These are phyloP conservation scores for Ochetophila trinervis DNA, from an alignment of 306 rosid species.

Conservation along the genomic window DNA sequence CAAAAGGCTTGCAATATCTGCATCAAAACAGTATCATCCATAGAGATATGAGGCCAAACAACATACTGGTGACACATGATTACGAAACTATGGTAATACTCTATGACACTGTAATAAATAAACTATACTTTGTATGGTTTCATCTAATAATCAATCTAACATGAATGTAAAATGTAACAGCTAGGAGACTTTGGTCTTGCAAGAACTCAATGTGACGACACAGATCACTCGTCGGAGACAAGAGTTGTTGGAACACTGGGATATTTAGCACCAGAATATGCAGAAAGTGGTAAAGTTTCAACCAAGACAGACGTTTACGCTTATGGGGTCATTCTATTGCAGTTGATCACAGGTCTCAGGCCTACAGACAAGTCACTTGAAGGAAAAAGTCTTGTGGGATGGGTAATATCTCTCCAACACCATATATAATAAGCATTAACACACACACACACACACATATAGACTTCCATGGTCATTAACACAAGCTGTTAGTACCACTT, in stretches of 20 bases:
- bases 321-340: conserved; percentile 75
- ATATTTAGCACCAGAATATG: conserved; percentile 93
- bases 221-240: conserved; percentile 47
- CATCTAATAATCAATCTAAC: conserved; percentile 22
- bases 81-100: conserved; percentile 58
- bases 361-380: conserved; percentile 64
- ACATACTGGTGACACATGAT: conserved; percentile 86
- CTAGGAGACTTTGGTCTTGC: conserved; percentile 93
- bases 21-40: conserved; percentile 73
- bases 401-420: conserved; percentile 46
- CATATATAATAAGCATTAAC: neutral
- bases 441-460: too few species aligned
- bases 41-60: conserved; percentile 80
- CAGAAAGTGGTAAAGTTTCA: conserved; percentile 77
- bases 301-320: conserved; percentile 84
- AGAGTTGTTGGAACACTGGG: conserved; percentile 80
- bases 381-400: conserved; percentile 85
- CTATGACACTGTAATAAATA: neutral
- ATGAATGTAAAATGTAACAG: conserved; percentile 33
- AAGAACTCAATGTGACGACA: conserved; percentile 48
- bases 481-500: neutral
- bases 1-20: conserved; percentile 70
- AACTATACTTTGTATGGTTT: too few species aligned
- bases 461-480: too few species aligned
- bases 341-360: conserved; percentile 76